Base-by-base conservation (phyloP, 495 filamentous ascomycete genomes). In the Apiosordaria backusii region DNA sequence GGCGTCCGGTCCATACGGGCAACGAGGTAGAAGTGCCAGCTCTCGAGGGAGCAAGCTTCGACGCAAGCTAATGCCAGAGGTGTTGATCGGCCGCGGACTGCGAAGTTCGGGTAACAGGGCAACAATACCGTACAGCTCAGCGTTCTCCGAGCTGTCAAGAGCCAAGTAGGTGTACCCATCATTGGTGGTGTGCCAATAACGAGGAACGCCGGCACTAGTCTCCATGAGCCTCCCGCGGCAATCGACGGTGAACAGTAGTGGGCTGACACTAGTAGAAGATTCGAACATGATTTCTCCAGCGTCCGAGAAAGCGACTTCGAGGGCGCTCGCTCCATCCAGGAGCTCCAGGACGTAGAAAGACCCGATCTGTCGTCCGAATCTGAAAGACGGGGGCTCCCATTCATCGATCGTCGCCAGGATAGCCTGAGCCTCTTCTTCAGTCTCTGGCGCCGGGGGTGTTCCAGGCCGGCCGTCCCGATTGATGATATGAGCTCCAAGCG, bases 321-420 rank as follows among this genome's bases (percentile, higher is more conserved):
- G 19, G 1, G 50, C 5, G 4, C 19, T 21, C 15, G 50, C 24
- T 1, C 27, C 22, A 3, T 29, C 4, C 3, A 63, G 50, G 18
- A 63, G 19, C 22, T 63, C 61, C 0, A 55, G 24, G 22, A 45
- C 61, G 21, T 26, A 18, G 50, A 24, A 52, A 21, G 50, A 45
- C 1, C 50, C 61, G 18, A 10, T 23, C 4, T 45, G 61, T 50
- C 52, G 13, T 24, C 53, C 61, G 4, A 63, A 63, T 25, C 52
- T 63, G 61, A 54, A 63, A 16, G 55, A 19, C 18, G 61, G 50
- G 21, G 61, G 50, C 23, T 55, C 9, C 61, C 61, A 55, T 1
- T 63, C 26, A 4, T 53, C 61, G 13, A 63, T 53, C 21, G 50
- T 29, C 40, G 9, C 24, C 6, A 54, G 50, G 40, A 63, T 50